phyloP scores from a whole-genome alignment of 116 monocot species.

The Dioscorea cayenensis region DNA sequence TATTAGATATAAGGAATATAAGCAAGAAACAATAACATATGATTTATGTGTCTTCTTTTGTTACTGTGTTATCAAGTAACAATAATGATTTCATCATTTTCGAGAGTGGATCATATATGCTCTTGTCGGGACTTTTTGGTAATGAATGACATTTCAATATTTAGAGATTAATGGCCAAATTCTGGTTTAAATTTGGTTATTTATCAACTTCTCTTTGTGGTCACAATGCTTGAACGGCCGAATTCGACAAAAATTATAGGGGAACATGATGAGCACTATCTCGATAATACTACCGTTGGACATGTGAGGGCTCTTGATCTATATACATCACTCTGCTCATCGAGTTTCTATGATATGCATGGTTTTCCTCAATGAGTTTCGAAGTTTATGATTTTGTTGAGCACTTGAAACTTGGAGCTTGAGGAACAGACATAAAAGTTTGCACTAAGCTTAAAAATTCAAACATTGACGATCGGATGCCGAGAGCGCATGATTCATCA shows the following conservation, averaged over 20 bases:
- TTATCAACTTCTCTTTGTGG: background rate
- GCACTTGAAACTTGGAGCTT: too few relatives aligned
- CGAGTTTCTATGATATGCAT: background rate
- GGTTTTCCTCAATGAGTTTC: background rate
- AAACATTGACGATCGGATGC: too few relatives aligned
- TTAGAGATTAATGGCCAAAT: background rate
- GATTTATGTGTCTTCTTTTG: too few relatives aligned
- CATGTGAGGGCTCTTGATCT: background rate
- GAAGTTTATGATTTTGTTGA: background rate
- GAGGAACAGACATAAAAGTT: too few relatives aligned
- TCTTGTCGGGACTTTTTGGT: slow-evolving; percentile 67
- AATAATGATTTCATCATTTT: slow-evolving; percentile 79
- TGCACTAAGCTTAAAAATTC: too few relatives aligned
- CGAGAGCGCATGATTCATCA: background rate
- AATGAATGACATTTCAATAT: background rate
- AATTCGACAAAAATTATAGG: background rate
- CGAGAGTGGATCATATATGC: slow-evolving; percentile 31
- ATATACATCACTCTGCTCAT: background rate
- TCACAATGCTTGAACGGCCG: too few relatives aligned
- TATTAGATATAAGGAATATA: too few relatives aligned
- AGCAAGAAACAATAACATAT: too few relatives aligned
- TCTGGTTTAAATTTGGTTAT: background rate
- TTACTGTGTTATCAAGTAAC: too few relatives aligned
- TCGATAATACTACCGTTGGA: background rate
- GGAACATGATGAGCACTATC: background rate